Base-by-base conservation (phyloP, 2,329 filamentous ascomycete genomes). In the Colletotrichum filicis region DNA sequence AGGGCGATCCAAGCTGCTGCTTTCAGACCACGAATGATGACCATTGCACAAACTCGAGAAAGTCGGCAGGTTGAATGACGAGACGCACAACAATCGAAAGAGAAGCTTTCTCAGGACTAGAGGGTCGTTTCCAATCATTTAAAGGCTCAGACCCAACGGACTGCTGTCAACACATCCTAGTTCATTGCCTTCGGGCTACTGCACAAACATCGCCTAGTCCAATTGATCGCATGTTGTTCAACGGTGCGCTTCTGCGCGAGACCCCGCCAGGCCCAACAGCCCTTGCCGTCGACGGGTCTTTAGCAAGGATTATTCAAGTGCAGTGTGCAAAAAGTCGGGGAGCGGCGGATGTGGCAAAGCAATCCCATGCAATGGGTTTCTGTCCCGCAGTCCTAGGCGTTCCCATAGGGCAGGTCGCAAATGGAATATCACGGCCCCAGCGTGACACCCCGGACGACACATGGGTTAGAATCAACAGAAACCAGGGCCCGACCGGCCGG, bases 361-460 rank as follows among this genome's bases (percentile, higher is more conserved):
- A 22, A 22, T 28, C 67, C 53, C 53, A 32, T 53, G 60, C 60
- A 65, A 59, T 28, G 30, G 53, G 55, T 22, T 22, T 2, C 7
- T 58, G 37, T 32, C 19, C 56, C 56, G 42, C 4, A 6, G 24
- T 11, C 12, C 26, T 26, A 2, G 9, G n/a, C 3, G 14, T 57
- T 61, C 64, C 32, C 22, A 61, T 63, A 68, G 63, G 64, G 35
- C 46, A 16, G 19, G 7, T 53, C 37, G 56, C 30, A 70, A 22
- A 42, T 4, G 19, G 46, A 37, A 19, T 28, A 35, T 58, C 9
- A 6, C 11, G 6, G 26, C 14, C 64, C 64, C 56, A 55, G 57
- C 4, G 14, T 4, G 28, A 7, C 1, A 46, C 30, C 53, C 58
- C 4, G n/a, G 30, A 28, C 14, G 14, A n/a, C 56, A 52, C 56